Base-by-base conservation (phyloP, 345 rosid species). In the Salix koriyanagi region DNA sequence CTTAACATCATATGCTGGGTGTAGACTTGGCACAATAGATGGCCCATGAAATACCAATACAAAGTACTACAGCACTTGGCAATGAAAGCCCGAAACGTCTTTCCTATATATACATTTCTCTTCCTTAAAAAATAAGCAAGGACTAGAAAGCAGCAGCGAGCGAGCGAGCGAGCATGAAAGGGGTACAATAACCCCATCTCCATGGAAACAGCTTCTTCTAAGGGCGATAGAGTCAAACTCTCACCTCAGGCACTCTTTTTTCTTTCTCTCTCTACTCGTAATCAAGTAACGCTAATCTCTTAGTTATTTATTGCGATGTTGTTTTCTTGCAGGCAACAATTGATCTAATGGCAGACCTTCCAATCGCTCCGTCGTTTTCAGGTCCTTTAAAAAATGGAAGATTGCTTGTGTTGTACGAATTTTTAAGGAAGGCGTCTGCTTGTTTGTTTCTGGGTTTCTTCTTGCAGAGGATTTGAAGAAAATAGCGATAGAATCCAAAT, bases 191-290 rank as follows among this genome's bases (percentile, higher is more conserved):
- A 21, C 68, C 13, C 39, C 74, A 44, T 81, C 89, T 74, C 87
- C 96, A 78, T 94, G 98, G 98, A 94, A 92, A 85, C 95, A 89
- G 87, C 94, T 91, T 69, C 90, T 91, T 42, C 83, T 87, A 28
- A 77, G 76, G 28, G 94, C 99, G 32, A 69, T 95, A 62, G 92
- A 89, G 44, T 86, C 92, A 52, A 89, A 88, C 74, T 86, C 91
- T 66, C 91, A 84, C 80, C 82, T 90, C 76, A 90, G 79, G 74
- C 94, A 91, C 75, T 85, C 93, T 70, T 74, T 94, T 68, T 95
- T 64, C 84, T 71, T 89, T 72, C 0, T 2, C 69, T 36, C 11
- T 30, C 52, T 25, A 6, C 11, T 52, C 14, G 42, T 13, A 28
- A 19, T 41, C 28, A 8, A 6, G 30, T 4, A 15, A 65, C 7